phyloP scores from a whole-genome alignment of 2,329 filamentous ascomycete genomes.

The Fusarium bactridioides region DNA sequence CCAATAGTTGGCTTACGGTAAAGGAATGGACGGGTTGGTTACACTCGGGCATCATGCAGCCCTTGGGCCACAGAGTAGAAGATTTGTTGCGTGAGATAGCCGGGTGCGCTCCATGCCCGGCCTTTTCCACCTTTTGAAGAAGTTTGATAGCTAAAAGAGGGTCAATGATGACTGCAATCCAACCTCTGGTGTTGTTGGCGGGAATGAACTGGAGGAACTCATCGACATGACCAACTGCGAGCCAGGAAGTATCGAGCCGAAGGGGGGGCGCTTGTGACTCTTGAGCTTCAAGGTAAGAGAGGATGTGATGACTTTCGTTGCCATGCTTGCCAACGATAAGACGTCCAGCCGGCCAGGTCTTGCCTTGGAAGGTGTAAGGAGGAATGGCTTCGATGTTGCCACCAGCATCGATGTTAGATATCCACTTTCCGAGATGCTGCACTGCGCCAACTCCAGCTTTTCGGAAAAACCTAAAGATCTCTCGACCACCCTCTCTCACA shows the following conservation, averaged over 20 bases:
- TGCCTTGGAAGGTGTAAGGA: not conserved
- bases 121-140: not conserved
- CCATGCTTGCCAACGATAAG: not conserved
- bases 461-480: conserved; percentile 42
- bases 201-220: conserved; percentile 42
- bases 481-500: conserved; percentile 37
- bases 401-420: not conserved
- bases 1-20: not conserved
- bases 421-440: conserved; percentile 16
- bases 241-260: conserved; percentile 39
- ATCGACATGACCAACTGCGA: conserved; percentile 38
- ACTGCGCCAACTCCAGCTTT: conserved; percentile 40
- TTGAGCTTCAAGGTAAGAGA: conserved; percentile 43
- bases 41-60: not conserved
- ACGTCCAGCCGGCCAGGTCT: not conserved
- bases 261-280: conserved; percentile 45
- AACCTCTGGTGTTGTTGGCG: conserved; percentile 30
- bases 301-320: not conserved
- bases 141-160: conserved; percentile 13
- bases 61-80: not conserved
- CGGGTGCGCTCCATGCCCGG: conserved; percentile 7
- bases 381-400: conserved; percentile 45
- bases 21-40: not conserved
- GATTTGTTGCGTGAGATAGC: not conserved
- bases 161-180: conserved; percentile 28